phyloP scores from a whole-genome alignment of 208 protist species.

The Herpetomonas samuelpessoai region DNA sequence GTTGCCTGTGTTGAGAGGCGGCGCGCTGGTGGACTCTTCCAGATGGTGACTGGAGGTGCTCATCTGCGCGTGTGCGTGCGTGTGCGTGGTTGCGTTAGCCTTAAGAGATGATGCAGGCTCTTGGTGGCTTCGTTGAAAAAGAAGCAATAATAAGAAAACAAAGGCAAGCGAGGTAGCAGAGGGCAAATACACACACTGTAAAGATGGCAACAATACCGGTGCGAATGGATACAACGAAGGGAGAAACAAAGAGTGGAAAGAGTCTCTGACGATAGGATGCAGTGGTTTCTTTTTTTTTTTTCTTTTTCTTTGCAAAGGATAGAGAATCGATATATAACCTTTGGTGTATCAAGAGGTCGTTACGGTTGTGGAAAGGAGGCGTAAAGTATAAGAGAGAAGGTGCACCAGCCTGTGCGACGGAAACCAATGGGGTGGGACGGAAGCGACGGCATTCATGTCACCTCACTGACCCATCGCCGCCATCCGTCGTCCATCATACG shows the following conservation, averaged over 20 bases:
- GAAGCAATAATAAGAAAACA: not conserved
- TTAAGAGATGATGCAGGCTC: not conserved
- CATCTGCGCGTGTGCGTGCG: not conserved
- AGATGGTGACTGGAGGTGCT: not conserved
- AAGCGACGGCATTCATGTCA: too few species aligned
- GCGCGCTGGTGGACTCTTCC: not conserved
- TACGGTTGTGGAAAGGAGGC: not conserved
- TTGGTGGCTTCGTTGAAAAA: not conserved
- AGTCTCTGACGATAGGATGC: not conserved
- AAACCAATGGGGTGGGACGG: too few species aligned
- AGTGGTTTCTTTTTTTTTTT: not conserved
- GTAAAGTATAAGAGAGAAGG: constrained; percentile 2
- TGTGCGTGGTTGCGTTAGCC: too few species aligned
- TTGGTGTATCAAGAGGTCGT: too few species aligned
- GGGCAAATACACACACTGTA: not conserved
- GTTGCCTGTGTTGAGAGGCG: not conserved
- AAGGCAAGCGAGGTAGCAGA: not conserved
- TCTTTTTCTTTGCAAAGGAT: not conserved
- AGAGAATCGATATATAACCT: constrained; percentile 2
- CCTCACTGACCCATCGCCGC: too few species aligned
- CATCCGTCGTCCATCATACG: too few species aligned
- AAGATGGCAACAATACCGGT: too few species aligned
- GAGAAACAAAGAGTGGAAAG: not conserved
- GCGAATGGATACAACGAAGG: not conserved
- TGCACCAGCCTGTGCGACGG: too few species aligned